Base-by-base conservation (phyloP, 345 rosid species). In the Citropsis articulata region DNA sequence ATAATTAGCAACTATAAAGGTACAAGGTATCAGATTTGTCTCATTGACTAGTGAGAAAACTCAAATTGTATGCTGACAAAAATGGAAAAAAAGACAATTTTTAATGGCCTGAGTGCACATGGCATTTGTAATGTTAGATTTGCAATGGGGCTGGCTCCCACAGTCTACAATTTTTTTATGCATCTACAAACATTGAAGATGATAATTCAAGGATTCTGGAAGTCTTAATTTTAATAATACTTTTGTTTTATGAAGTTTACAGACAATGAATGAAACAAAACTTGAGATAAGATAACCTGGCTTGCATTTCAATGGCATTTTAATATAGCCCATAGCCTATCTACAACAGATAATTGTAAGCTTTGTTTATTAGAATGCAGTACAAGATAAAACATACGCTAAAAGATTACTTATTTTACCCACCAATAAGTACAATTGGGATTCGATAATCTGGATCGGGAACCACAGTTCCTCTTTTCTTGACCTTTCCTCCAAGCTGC, bases 361-460 rank as follows among this genome's bases (percentile, higher is more conserved):
- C 36, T 62, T n/a, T 66, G 35, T n/a, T 14, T 27, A 7, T 40
- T 12, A 40, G 50, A 42, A 0, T 10, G 53, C 5, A 4, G 31
- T 21, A 28, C 61, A 63, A 12, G 42, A 1, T n/a, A n/a, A 68
- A 69, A 30, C 18, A 28, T 18, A 25, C 2, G 28, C 45, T 7
- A 45, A 30, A 53, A 53, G 10, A 71, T 21, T 16, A 62, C 25
- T 75, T 36, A 19, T 42, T 45, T 13, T 27, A 82, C 84, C 27
- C 38, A 91, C 93, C 93, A 12, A 89, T 90, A 16, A 89, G 81
- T 70, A 91, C 86, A 75, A 85, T 33, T 0, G 91, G 90, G 66
- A 91, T 88, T 75, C 89, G 83, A 82, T 88, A 90, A 82, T 88
- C 93, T 8, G 93, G 95, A 40, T 87, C 90, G 1, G 91, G 95